phyloP scores from a whole-genome alignment of 192 early-diverging fungal species.

The Neocallimastix lanati region DNA sequence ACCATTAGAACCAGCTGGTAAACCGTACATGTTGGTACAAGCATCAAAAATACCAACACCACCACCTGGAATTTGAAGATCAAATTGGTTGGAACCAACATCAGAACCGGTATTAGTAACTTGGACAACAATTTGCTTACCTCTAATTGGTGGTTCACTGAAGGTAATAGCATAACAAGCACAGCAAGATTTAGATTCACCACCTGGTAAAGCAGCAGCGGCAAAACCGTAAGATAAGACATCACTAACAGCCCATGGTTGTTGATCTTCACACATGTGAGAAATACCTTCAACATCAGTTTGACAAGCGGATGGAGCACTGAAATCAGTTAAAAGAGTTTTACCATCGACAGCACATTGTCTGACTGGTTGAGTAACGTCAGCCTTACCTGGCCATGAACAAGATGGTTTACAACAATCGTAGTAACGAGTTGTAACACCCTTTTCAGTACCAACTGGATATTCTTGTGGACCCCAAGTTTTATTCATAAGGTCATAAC shows the following conservation, averaged over 20 bases:
- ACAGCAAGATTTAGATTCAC: conserved; percentile 4
- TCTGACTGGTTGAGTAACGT: not conserved
- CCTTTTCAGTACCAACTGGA: not conserved
- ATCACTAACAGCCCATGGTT: too few relatives aligned
- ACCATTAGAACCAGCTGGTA: too few relatives aligned
- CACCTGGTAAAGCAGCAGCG: not conserved
- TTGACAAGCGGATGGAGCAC: not conserved
- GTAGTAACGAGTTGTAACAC: too few relatives aligned
- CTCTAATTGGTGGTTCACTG: not conserved
- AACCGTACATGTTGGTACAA: too few relatives aligned
- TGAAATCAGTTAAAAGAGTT: not conserved
- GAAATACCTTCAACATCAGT: not conserved
- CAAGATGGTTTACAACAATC: too few relatives aligned
- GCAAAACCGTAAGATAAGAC: conserved; percentile 3
- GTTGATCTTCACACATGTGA: conserved; percentile 1
- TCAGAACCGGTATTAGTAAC: conserved; percentile 1
- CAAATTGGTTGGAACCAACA: not conserved
- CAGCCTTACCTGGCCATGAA: too few relatives aligned
- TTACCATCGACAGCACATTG: not conserved
- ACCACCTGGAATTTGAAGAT: too few relatives aligned
- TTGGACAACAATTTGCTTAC: conserved; percentile 3
- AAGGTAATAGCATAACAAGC: conserved; percentile 2
- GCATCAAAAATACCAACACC: too few relatives aligned
- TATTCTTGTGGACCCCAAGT: not conserved
- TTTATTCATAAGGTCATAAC: too few relatives aligned